phyloP scores from a whole-genome alignment of 2,329 filamentous ascomycete genomes.

The Nothomitra cinnamomea region DNA sequence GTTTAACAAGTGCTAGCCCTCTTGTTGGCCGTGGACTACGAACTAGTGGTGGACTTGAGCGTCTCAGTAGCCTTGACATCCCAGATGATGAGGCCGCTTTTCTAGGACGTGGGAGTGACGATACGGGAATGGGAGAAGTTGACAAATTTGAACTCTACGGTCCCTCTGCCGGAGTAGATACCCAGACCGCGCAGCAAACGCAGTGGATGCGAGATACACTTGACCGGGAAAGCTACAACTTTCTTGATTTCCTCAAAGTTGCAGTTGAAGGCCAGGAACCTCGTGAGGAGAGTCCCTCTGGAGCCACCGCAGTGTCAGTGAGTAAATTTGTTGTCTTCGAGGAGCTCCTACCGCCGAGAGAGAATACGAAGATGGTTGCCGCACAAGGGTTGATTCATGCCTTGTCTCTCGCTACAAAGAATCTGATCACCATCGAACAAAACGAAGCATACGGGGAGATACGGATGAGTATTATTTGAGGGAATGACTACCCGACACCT shows the following conservation, averaged over 20 bases:
- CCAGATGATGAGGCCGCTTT: conserved; percentile 3
- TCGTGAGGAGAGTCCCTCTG: conserved; percentile 10
- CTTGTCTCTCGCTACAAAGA: conserved; percentile 51
- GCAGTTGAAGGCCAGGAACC: conserved; percentile 21
- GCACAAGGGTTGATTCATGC: conserved; percentile 64
- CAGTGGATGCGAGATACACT: conserved; percentile 35
- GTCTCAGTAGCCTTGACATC: conserved; percentile 13
- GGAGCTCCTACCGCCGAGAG: conserved; percentile 42
- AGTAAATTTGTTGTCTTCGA: conserved; percentile 46
- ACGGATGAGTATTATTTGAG: conserved; percentile 8
- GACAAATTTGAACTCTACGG: conserved; percentile 29
- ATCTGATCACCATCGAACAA: conserved; percentile 46
- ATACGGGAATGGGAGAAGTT: conserved; percentile 15
- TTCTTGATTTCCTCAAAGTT: conserved; percentile 39
- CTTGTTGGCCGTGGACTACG: conserved; percentile 33
- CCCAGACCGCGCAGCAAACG: conserved; percentile 28
- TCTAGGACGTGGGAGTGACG: conserved; percentile 13
- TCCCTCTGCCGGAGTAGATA: conserved; percentile 28
- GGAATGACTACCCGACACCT: too few relatives aligned
- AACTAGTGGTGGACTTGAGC: conserved; percentile 13
- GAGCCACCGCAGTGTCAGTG: conserved; percentile 12
- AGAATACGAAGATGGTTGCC: conserved; percentile 41
- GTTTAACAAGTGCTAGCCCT: conserved; percentile 42
- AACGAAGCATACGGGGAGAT: conserved; percentile 26
- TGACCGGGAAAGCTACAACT: conserved; percentile 43